Conservation (phyloP, 176 grass and related monocot species). For the Triticum timopheevii region DNA sequence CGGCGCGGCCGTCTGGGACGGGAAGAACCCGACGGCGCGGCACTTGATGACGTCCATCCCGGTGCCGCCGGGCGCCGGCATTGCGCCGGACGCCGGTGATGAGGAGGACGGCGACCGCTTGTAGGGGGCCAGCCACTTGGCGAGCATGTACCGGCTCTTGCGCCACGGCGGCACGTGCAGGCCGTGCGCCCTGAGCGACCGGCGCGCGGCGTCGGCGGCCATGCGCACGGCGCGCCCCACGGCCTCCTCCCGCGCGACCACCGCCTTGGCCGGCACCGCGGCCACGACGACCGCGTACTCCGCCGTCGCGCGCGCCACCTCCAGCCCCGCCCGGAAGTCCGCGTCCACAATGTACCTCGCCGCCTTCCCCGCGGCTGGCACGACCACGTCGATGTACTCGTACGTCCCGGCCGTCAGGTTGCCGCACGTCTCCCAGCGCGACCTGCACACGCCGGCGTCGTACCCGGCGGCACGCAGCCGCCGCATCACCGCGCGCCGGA, state of each 20-base stretch:
- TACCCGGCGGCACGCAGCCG: conserved; percentile 55
- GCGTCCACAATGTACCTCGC: conserved; percentile 87
- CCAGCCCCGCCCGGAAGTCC: conserved; percentile 62
- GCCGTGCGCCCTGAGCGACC: conserved; percentile 54
- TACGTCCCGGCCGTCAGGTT: conserved; percentile 59
- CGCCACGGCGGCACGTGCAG: conserved; percentile 92
- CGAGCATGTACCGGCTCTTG: conserved; percentile 82
- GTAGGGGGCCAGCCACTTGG: conserved; percentile 94
- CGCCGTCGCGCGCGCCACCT: conserved; percentile 75
- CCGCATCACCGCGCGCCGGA: conserved; percentile 55
- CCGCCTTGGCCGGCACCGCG: conserved; percentile 38
- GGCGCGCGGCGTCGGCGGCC: conserved; percentile 51
- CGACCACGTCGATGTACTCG: conserved; percentile 93
- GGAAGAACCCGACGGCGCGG: conserved; percentile 50
- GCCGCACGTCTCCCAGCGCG: conserved; percentile 60
- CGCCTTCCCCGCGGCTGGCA: background rate
- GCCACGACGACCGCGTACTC: conserved; percentile 56
- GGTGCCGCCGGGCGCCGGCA: conserved; percentile 18
- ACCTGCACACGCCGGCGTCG: conserved; percentile 83
- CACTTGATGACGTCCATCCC: conserved; percentile 48
- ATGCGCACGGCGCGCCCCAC: conserved; percentile 60
- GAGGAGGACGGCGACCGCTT: conserved; percentile 45
- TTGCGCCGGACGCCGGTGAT: background rate
- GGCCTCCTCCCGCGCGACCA: conserved; percentile 59
- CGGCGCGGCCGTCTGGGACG: background rate